phyloP scores from a whole-genome alignment of 345 rosid species.

The Cardamine chenopodiifolia region DNA sequence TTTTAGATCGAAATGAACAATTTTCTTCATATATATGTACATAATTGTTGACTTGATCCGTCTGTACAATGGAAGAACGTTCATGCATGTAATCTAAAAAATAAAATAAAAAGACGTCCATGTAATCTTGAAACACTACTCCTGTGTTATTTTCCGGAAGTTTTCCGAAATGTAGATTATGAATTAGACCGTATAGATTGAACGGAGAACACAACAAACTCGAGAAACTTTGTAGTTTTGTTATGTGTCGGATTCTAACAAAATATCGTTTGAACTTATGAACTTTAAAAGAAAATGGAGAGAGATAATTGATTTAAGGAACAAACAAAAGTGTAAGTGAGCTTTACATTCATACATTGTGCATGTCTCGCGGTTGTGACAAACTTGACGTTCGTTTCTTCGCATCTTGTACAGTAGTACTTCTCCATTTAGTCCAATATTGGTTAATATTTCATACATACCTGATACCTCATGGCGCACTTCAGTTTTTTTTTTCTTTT shows the following conservation, averaged over 20 bases:
- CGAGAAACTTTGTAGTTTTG: neutral
- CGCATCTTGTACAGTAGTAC: neutral
- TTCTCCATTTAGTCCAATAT: neutral
- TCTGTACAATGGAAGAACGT: too few species aligned
- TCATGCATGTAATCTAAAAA: too few species aligned
- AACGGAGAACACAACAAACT: neutral
- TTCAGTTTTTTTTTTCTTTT: neutral
- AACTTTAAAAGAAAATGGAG: neutral
- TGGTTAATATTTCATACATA: neutral
- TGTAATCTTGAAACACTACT: too few species aligned
- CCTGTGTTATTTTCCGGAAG: too few species aligned
- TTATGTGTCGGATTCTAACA: neutral
- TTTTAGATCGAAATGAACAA: neutral
- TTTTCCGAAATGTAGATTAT: too few species aligned
- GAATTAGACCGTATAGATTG: too few species aligned
- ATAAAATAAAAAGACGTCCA: too few species aligned
- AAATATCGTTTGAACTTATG: too few species aligned
- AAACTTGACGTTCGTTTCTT: constrained; percentile 3
- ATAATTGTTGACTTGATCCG: too few species aligned
- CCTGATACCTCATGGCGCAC: neutral
- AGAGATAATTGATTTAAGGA: neutral
- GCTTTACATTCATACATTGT: neutral
- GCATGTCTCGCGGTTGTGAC: neutral
- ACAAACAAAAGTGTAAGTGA: neutral
- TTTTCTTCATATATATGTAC: too few species aligned